Evolutionary conservation across 441 rosid genomes (phyloP).

Genomic region (Erodium texanum): DNA sequence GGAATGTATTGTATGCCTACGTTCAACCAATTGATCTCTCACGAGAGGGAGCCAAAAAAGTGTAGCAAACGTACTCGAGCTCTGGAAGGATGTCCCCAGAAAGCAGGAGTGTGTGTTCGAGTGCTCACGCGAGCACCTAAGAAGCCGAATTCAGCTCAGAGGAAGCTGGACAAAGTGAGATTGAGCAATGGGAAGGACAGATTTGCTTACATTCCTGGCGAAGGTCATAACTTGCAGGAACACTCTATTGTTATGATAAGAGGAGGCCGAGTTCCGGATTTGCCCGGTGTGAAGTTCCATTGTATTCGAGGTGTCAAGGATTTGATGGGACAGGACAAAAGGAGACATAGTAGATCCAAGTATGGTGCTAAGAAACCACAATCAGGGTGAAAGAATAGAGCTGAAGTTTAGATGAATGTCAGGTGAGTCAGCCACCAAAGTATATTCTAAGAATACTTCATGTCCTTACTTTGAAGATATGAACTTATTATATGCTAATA

Average conservation of each 20-base stretch:
- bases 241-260: not conserved
- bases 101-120: not conserved
- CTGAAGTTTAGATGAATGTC: not conserved
- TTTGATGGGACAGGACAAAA: not conserved
- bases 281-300: constrained; percentile 1
- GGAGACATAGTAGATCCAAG: not conserved
- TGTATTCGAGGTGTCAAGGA: constrained; percentile 4
- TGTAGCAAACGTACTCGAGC: not conserved
- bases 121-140: not conserved
- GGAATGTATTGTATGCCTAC: not conserved
- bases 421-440: too few relatives aligned
- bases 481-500: not conserved
- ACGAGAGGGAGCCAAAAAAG: not conserved
- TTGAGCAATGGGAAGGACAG: constrained; percentile 1
- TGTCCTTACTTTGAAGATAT: not conserved
- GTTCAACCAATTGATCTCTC: not conserved
- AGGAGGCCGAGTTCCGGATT: not conserved
- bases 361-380: not conserved
- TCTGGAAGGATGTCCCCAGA: not conserved
- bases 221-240: constrained; percentile 2
- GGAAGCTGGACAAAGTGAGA: not conserved
- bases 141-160: not conserved
- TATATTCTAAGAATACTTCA: not conserved
- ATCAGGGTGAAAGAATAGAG: not conserved
- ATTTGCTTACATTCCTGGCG: not conserved